A percentile compares a stretch with the other conserved stretches of the same genome.
These are phyloP conservation scores for Kurtzmaniella quercitrusa DNA, from an alignment of 1,139 yeast species.

Conservation along the genomic window DNA sequence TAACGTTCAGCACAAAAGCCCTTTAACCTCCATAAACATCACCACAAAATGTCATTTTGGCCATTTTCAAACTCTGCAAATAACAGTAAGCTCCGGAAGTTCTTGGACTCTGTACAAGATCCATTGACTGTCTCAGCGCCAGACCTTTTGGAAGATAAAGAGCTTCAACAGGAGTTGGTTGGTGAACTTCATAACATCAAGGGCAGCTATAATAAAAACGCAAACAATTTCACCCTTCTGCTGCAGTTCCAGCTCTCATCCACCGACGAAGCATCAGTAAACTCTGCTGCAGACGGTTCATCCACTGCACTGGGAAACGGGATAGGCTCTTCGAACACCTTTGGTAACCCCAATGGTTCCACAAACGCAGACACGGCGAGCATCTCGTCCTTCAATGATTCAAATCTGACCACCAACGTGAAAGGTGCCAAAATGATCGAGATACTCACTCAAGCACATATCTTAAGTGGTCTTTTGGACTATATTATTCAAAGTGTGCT, in stretches of 20 bases:
- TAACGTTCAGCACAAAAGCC: too few relatives aligned
- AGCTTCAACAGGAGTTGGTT: slow-evolving; percentile 36
- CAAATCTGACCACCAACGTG: slow-evolving; percentile 27
- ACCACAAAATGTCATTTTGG: slow-evolving; percentile 42
- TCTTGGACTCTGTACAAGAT: slow-evolving; percentile 38
- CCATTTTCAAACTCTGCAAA: slow-evolving; percentile 42
- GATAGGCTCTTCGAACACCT: not conserved
- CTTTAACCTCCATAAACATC: not conserved
- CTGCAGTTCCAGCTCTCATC: slow-evolving; percentile 16
- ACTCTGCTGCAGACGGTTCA: not conserved
- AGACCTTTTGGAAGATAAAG: slow-evolving; percentile 32
- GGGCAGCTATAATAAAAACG: slow-evolving; percentile 24
- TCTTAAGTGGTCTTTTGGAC: slow-evolving; percentile 39
- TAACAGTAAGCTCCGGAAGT: slow-evolving; percentile 41
- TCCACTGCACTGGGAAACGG: slow-evolving; percentile 1
- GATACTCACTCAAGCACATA: slow-evolving; percentile 43
- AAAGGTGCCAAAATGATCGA: slow-evolving; percentile 41
- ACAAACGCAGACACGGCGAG: slow-evolving; percentile 29
- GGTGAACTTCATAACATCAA: slow-evolving; percentile 41
- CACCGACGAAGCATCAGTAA: slow-evolving; percentile 3
- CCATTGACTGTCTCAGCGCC: slow-evolving; percentile 30
- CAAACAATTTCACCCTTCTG: slow-evolving; percentile 29
- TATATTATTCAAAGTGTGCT: slow-evolving; percentile 35
- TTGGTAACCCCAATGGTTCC: not conserved
- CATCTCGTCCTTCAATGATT: slow-evolving; percentile 29